Evolutionary conservation across 257 asterid genomes (phyloP).

Genomic region (Jacaranda copaia): DNA sequence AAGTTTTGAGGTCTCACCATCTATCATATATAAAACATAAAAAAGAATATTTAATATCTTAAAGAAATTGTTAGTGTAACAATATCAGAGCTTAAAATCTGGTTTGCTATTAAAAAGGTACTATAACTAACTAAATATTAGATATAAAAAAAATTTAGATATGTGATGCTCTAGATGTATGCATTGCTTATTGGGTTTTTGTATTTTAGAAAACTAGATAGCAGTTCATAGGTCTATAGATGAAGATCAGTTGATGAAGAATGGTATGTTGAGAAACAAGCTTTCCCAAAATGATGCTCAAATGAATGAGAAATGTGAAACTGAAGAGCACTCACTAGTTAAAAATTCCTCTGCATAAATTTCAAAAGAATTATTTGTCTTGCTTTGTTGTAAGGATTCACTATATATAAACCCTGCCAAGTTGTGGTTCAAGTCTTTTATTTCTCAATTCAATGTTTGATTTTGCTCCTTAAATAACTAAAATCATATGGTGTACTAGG

Average conservation of each 20-base stretch:
- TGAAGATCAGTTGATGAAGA: constrained; percentile 43
- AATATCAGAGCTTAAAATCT: too few relatives aligned
- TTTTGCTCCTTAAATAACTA: constrained; percentile 34
- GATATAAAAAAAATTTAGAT: too few relatives aligned
- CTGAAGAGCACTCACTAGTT: constrained; percentile 44
- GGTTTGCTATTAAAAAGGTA: too few relatives aligned
- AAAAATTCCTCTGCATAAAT: constrained; percentile 43
- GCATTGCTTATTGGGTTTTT: constrained; percentile 37
- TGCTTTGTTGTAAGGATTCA: constrained; percentile 77
- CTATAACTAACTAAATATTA: too few relatives aligned
- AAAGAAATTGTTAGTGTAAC: too few relatives aligned
- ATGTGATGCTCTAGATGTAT: constrained; percentile 27
- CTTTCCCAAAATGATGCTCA: constrained; percentile 44
- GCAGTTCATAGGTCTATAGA: constrained; percentile 43
- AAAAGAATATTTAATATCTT: too few relatives aligned
- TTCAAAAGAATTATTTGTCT: constrained; percentile 54
- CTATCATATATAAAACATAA: too few relatives aligned
- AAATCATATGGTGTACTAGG: constrained; percentile 54
- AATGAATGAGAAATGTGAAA: constrained; percentile 50
- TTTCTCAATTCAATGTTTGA: constrained; percentile 29
- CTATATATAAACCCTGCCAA: constrained; percentile 60
- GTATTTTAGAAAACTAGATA: constrained; percentile 48
- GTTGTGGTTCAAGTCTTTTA: constrained; percentile 60
- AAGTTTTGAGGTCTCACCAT: too few relatives aligned
- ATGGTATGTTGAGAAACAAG: constrained; percentile 45